Evolutionary conservation across 495 filamentous ascomycete species (phyloP), one percentile per base, ranked within the genome.

Genomic region (Symbiotaphrina buchneri): DNA sequence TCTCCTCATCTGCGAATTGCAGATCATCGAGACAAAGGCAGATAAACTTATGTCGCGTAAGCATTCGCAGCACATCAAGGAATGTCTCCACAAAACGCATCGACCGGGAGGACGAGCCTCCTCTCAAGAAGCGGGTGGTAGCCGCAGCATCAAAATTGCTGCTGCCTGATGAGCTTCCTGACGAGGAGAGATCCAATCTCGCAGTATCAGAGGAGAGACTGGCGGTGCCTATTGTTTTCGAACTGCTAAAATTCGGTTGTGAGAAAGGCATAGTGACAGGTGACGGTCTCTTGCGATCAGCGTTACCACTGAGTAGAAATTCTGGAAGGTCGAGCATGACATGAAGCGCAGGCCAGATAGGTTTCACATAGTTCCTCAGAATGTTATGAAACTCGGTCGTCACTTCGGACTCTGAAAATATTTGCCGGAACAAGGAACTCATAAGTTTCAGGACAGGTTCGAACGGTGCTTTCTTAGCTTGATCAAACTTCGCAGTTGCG

Each of bases 391-490:
- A 87, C 3, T 74, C 62, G 0, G 76, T 90, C 2, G 71, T 70
- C 2, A 84, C 74, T 49, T 91, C 77, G 32, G 71, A 72, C 45
- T 93, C 82, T 0, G 80, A 84, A 54, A 85, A 91, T 5, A 90
- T 82, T 41, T 93, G 83, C 30, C 80, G 75, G 38, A 93, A 76
- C 4, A 91, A 54, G 23, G 75, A 83, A 4, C 77, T 77, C 36
- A 91, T 54, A 2, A 84, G 54, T 41, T 74, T 76, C 2, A 87
- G 58, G 23, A 91, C 63, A 0, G 82, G 78, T 18, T 82, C 80
- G 45, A 85, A 93, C 3, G 83, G 78, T 1, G 74, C 71, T 34
- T 67, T 66, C 47, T 72, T 68, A 3, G 76, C 68, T n/a, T 68
- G 68, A 39, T 91, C 82, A 38, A 93, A 80, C 46, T 83, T 84